These are phyloP conservation scores for Aureococcus anophagefferens DNA, from an alignment of 108 stramenopile species.

Conservation along the genomic window DNA sequence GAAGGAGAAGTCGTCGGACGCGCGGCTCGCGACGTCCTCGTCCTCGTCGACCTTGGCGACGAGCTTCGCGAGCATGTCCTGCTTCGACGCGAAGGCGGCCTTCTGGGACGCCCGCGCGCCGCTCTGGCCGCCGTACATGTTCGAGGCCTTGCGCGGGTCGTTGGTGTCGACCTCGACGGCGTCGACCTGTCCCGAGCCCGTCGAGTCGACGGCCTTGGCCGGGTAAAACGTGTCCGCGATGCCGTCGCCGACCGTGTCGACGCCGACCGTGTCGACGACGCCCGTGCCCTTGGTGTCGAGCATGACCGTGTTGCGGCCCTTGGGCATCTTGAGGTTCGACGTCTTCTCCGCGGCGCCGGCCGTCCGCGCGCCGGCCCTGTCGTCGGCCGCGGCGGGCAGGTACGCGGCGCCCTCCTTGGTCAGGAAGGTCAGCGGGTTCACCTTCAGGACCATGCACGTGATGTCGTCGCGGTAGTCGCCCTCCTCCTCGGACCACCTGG, in stretches of 20 bases:
- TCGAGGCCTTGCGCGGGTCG: too few relatives aligned
- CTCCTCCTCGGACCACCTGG: slow-evolving; percentile 41
- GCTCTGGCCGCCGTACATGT: too few relatives aligned
- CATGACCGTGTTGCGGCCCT: background rate
- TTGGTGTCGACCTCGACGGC: background rate
- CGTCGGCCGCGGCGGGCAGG: background rate
- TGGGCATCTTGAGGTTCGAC: background rate
- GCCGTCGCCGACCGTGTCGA: background rate
- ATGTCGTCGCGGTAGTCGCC: slow-evolving; percentile 51
- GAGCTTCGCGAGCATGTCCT: too few relatives aligned
- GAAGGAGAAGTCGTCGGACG: too few relatives aligned
- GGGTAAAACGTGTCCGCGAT: background rate
- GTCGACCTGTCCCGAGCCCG: background rate
- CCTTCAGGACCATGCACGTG: slow-evolving; percentile 30
- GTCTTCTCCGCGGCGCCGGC: background rate
- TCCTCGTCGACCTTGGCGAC: background rate
- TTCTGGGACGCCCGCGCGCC: too few relatives aligned
- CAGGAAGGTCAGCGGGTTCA: background rate
- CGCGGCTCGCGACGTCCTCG: background rate
- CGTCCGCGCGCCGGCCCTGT: background rate
- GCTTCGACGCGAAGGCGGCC: too few relatives aligned
- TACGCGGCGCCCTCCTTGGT: background rate
- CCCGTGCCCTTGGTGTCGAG: background rate
- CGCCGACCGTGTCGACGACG: background rate
- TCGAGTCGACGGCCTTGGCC: background rate